A percentile compares a stretch with the other conserved stretches of the same genome.
Conservation (phyloP, 176 grass and related monocot genomes). For the Ensete glaucum region DNA sequence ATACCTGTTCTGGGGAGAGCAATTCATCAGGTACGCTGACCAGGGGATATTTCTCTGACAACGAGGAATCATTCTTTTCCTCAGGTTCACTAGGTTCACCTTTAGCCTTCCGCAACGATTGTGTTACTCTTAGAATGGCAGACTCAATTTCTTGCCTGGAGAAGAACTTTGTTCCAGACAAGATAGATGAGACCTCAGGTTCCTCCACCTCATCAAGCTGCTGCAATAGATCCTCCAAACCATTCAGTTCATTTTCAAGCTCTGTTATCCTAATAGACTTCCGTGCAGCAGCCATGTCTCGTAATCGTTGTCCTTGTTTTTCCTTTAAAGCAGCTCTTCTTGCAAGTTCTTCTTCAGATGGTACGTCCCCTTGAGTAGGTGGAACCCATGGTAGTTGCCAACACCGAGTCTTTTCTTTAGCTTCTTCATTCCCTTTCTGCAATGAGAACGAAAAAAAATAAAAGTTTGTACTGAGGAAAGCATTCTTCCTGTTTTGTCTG, state of each 20-base stretch:
- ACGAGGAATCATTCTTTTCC: conserved; percentile 50
- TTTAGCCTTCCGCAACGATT: conserved; percentile 81
- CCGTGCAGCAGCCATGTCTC: conserved; percentile 88
- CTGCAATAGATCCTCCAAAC: conserved; percentile 54
- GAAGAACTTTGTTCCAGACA: conserved; percentile 44
- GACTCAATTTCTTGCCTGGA: conserved; percentile 91
- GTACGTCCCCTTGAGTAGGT: conserved; percentile 71
- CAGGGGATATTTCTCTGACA: conserved; percentile 78
- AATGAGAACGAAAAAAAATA: conserved; percentile 16
- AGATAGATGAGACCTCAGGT: conserved; percentile 48
- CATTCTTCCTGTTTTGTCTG: background rate
- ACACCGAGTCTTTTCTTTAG: conserved; percentile 82
- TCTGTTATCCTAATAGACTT: conserved; percentile 64
- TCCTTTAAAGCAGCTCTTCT: conserved; percentile 89
- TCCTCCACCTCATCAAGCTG: conserved; percentile 71
- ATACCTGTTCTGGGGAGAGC: conserved; percentile 76
- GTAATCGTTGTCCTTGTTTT: conserved; percentile 81
- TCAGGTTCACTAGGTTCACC: conserved; percentile 62
- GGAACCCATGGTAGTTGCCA: conserved; percentile 98
- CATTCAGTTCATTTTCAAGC: conserved; percentile 56
- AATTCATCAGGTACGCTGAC: conserved; percentile 68
- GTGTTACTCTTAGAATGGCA: conserved; percentile 46
- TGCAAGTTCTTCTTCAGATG: conserved; percentile 92
- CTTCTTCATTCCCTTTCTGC: conserved; percentile 79
- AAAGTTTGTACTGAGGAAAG: background rate